Conservation (phyloP, 768 basidiomycete genomes). For the Lactarius hengduanensis region DNA sequence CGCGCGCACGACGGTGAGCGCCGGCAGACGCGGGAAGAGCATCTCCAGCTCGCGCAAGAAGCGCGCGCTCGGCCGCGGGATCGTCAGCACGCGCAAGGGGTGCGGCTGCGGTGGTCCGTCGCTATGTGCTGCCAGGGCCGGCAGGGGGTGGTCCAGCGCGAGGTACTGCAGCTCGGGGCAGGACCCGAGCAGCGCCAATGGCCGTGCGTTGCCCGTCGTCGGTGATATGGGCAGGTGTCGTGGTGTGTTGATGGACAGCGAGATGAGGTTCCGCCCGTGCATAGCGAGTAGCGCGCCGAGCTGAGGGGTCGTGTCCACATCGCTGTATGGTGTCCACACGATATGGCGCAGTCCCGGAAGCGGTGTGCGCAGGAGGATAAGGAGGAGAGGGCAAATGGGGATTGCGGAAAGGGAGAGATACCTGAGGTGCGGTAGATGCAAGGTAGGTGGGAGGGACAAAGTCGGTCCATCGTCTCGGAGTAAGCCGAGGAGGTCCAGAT, state of each 20-base stretch:
- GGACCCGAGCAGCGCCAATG: conserved; percentile 42
- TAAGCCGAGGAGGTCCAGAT: conserved; percentile 2
- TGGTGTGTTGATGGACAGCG: conserved; percentile 65
- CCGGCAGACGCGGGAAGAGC: conserved; percentile 55
- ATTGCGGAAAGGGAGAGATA: conserved; percentile 64
- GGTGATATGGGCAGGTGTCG: conserved; percentile 50
- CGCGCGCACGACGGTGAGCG: conserved; percentile 54
- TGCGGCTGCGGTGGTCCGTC: conserved; percentile 28
- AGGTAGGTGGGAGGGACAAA: conserved; percentile 39
- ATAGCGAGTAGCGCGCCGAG: conserved; percentile 58
- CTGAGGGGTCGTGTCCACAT: conserved; percentile 51
- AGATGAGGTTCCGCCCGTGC: conserved; percentile 58
- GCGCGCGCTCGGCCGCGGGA: conserved; percentile 67
- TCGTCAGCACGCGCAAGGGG: conserved; percentile 62
- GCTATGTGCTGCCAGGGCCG: conserved; percentile 39
- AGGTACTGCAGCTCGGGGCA: conserved; percentile 64
- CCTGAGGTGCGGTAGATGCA: conserved; percentile 57
- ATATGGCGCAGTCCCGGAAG: conserved; percentile 65
- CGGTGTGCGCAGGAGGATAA: conserved; percentile 53
- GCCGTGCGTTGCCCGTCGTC: conserved; percentile 51
- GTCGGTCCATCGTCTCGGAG: conserved; percentile 11
- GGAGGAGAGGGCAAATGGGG: conserved; percentile 62
- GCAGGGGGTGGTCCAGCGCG: conserved; percentile 69
- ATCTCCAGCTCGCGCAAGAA: conserved; percentile 57
- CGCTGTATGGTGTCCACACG: conserved; percentile 72